Base-by-base conservation (phyloP, 2,329 filamentous ascomycete species). In the Blumeria graminis region DNA sequence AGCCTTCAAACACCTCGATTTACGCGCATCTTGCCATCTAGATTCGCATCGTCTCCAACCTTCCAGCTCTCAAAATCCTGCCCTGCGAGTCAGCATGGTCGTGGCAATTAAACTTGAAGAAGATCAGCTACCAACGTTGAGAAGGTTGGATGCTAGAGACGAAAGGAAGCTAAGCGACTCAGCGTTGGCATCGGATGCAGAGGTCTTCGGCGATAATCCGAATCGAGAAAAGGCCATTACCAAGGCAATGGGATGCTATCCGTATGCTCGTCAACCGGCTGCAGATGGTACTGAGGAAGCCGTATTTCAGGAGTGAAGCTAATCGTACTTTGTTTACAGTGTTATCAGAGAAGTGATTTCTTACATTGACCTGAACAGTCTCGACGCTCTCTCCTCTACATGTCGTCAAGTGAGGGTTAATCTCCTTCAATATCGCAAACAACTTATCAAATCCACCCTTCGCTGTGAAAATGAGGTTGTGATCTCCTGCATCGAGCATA, bases 361-460 rank as follows among this genome's bases (percentile, higher is more conserved):
- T 35, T 76, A 78, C 62, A 79, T 95, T 66, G 90, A 96, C 67
- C 77, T 94, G 55, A 94, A 90, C 68, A 83, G 86, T 13, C 77
- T 95, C 63, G 82, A 94, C 68, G 81, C 82, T 61, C 78, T 96
- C 18, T 85, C 89, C 55, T 78, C 78, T 56, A 88, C 86, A 56
- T 94, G 87, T 67, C 84, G 83, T 55, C 81, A 85, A 65, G 78
- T 94, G 60, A 85, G 85, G 62, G 75, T 76, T 57, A 85, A 82
- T 61, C 76, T 96, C 28, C 72, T 93, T 46, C 85, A 88, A 63
- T 89, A 86, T 68, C 82, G 86, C 64, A 74, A 72, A 54, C 78
- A 84, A 61, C 76, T 95, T 16, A 73, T 92, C 55, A 74, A 73
- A 39, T 80, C 82, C 59, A 90, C 87, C 1, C 74, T 95, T 55